Base-by-base conservation (phyloP, 148 eudicot genomes). In the Simmondsia chinensis region DNA sequence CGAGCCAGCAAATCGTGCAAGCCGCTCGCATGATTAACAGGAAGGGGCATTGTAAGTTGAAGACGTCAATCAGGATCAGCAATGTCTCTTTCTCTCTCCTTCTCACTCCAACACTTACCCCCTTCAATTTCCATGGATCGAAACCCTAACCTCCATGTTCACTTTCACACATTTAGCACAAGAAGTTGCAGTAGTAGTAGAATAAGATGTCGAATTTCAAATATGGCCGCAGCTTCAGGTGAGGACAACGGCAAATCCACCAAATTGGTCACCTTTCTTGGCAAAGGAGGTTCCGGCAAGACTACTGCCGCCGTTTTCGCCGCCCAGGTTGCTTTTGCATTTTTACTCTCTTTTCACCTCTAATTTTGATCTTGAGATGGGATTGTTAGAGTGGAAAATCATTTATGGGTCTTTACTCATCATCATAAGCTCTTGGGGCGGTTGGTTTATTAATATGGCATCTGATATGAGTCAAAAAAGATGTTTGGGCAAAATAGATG, bases 321-420 rank as follows among this genome's bases (percentile, higher is more conserved):
- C 22, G 94, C 97, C 32, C 91, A 88, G 94, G 97, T 88, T 48
- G n/a, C n/a, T n/a, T n/a, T n/a, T n/a, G n/a, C n/a, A n/a, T n/a
- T n/a, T n/a, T n/a, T n/a, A n/a, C n/a, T n/a, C n/a, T n/a, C n/a
- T n/a, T n/a, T n/a, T n/a, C n/a, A n/a, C n/a, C n/a, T n/a, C n/a
- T n/a, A n/a, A n/a, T n/a, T n/a, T n/a, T n/a, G n/a, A n/a, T n/a
- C n/a, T n/a, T n/a, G n/a, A n/a, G n/a, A n/a, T n/a, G n/a, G n/a
- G n/a, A n/a, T n/a, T n/a, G n/a, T n/a, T n/a, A n/a, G n/a, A n/a
- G n/a, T n/a, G n/a, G n/a, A n/a, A n/a, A n/a, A n/a, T n/a, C n/a
- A n/a, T n/a, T n/a, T n/a, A n/a, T n/a, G n/a, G n/a, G n/a, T n/a
- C n/a, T n/a, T n/a, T n/a, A n/a, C n/a, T n/a, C n/a, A n/a, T n/a